Base-by-base conservation (phyloP, 371 early-diverging fungal genomes). In the Rhizopus arrhizus region DNA sequence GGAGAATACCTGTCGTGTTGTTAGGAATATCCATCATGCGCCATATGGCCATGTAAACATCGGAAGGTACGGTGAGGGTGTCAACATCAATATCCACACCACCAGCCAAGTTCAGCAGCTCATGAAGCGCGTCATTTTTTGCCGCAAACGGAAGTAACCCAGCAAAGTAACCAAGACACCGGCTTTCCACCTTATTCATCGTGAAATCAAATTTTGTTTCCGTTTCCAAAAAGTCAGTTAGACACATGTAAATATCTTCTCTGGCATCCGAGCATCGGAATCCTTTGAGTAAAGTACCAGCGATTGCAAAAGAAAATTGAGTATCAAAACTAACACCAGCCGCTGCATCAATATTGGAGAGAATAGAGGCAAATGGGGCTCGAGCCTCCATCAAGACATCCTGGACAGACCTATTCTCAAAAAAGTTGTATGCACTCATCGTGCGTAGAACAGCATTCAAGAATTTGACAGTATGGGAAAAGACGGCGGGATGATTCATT, bases 401-500 rank as follows among this genome's bases (percentile, higher is more conserved):
- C 54, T 75, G 65, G 35, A 81, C 56, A 3, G 81, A 78, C 33
- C 69, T 70, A 28, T 78, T 57, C 6, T 84, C 53, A 47, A 91
- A 83, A 22, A 56, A 62, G n/a, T 87, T 85, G 45, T 86, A 78
- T 2, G 70, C 69, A 59, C 94, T 92, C 54, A 96, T 72, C 0
- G 88, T 81, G 47, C 84, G 81, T 22, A 96, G 60, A 4, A 90
- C 88, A 5, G 82, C 81, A 46, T 88, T 74, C 40, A 94, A 46
- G 22, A 96, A 73, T 16, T 75, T 75, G 8, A 91, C 68, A 3
- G 91, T 93, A 38, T 80, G 77, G 2, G 81, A 70, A 75, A 92
- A 91, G 35, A 93, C 74, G 6, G 82, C 83, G 9, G 83, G 62
- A 60, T 92, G 86, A 40, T 92, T 91, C 65, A 95, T 88, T 70